Percentiles rank a stretch among this genome's conserved stretches.
phyloP scores from a whole-genome alignment of 108 stramenopile species.

The Cyclotella baltica region DNA sequence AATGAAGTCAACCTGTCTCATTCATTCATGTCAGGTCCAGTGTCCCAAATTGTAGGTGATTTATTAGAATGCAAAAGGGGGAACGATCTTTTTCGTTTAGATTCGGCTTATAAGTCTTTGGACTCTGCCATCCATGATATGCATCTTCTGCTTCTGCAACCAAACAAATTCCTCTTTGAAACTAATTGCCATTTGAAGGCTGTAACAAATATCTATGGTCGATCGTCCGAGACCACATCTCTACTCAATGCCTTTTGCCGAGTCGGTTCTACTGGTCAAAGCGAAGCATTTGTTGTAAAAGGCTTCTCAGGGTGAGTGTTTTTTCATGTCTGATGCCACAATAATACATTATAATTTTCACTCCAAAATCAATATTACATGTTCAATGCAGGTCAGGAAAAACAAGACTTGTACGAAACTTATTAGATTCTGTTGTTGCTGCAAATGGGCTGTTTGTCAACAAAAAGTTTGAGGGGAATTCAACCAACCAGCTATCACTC shows the following conservation, averaged over 20 bases:
- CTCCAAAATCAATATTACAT: background rate
- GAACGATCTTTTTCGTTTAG: background rate
- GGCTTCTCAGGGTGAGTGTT: constrained; percentile 1
- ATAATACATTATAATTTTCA: background rate
- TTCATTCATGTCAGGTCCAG: no score
- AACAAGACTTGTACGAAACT: constrained; percentile 15
- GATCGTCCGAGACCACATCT: background rate
- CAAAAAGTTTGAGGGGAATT: constrained; percentile 11
- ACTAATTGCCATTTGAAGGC: background rate
- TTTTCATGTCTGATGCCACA: background rate
- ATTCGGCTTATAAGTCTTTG: background rate
- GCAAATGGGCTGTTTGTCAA: background rate
- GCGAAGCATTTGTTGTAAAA: background rate
- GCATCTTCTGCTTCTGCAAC: background rate
- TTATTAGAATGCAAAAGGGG: constrained; percentile 6
- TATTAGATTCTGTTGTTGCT: constrained; percentile 3
- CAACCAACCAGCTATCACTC: no score
- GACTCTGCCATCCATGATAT: background rate
- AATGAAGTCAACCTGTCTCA: no score
- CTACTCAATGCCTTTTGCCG: background rate
- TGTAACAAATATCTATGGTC: background rate
- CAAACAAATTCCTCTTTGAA: background rate
- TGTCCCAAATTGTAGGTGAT: background rate
- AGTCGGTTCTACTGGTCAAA: background rate
- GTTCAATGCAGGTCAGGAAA: background rate